Evolutionary conservation across 2,329 filamentous ascomycete species (phyloP), one percentile per base, ranked within the genome.

Genomic region (Pezicula radicicola): DNA sequence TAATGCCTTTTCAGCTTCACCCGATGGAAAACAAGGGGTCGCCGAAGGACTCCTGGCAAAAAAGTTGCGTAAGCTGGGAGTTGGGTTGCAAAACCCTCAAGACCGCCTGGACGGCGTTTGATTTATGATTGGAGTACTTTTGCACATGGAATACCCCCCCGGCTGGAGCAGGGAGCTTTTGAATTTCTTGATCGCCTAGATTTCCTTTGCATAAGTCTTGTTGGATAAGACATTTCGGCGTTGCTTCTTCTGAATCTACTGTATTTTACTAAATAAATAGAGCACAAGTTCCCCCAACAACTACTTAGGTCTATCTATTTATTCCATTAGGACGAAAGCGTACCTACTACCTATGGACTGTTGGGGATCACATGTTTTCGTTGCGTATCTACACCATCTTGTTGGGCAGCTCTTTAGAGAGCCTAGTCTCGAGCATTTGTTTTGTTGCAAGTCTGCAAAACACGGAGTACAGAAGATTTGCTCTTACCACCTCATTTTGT

Each of bases 11-110:
- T 65, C 60, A 19, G 66, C 59, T 8, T 66, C 66, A 48, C 68
- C 66, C 30, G 66, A 70, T 58, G 71, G 71, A 35, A 68, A 68
- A 54, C 63, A 70, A 2, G 72, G 68, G n/a, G 71, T 70, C 1
- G 75, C 80, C 4, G 85, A 90, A 61, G 82, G 88, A 3, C 69
- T 94, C 15, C 72, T 94, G 15, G 89, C 89, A 10, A 83, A 83
- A 65, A 79, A 84, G 51, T 71, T 93, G 42, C 79, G 83, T 57
- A 80, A 82, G 37, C 55, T 68, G 6, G 66, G 61, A 33, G 61
- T 64, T n/a, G 57, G 57, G 18, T 18, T 50, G 21, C 54, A 39
- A 15, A 46, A 36, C 48, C 52, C 44, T 25, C 55, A 58, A 46
- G 61, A 62, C 45, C 33, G 49, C 21, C 33, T 54, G n/a, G 59